phyloP scores from a whole-genome alignment of 257 asterid genomes.

The Penstemon davidsonii region DNA sequence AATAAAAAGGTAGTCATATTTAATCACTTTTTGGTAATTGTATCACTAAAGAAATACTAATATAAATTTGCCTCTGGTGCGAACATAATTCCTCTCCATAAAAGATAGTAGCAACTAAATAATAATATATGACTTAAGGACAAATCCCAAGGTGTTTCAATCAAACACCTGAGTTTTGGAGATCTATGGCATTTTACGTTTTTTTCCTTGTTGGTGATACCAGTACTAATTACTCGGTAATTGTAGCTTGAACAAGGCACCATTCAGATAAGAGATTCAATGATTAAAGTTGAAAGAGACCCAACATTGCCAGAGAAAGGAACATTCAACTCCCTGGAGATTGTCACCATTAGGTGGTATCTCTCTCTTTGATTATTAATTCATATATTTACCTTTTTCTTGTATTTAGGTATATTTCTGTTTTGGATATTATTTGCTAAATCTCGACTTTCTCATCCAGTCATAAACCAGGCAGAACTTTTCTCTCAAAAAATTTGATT shows the following conservation, averaged over 20 bases:
- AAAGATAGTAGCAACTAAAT: neutral
- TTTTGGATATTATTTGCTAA: constrained; percentile 21
- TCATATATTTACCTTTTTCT: neutral
- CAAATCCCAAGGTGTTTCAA: too few species aligned
- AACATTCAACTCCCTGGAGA: constrained; percentile 66
- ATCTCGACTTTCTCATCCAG: constrained; percentile 46
- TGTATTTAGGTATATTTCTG: neutral
- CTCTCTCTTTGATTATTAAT: constrained; percentile 7
- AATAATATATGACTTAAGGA: too few species aligned
- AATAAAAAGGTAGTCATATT: constrained; percentile 55
- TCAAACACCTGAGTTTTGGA: too few species aligned
- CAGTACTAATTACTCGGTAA: neutral
- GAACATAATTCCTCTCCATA: neutral
- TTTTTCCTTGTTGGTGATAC: neutral
- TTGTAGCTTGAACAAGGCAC: constrained; percentile 57
- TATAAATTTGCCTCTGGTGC: neutral
- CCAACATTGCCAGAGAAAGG: constrained; percentile 15
- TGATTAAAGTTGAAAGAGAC: constrained; percentile 79
- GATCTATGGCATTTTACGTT: too few species aligned
- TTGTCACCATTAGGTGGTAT: constrained; percentile 58
- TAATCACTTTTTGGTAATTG: neutral
- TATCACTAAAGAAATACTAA: too few species aligned
- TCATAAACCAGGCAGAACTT: constrained; percentile 51
- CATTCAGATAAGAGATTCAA: constrained; percentile 80
- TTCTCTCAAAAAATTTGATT: constrained; percentile 64